Evolutionary conservation across 228 moss, liverwort and hornwort genomes (phyloP).

Genomic region (Sphagnum fallax): DNA sequence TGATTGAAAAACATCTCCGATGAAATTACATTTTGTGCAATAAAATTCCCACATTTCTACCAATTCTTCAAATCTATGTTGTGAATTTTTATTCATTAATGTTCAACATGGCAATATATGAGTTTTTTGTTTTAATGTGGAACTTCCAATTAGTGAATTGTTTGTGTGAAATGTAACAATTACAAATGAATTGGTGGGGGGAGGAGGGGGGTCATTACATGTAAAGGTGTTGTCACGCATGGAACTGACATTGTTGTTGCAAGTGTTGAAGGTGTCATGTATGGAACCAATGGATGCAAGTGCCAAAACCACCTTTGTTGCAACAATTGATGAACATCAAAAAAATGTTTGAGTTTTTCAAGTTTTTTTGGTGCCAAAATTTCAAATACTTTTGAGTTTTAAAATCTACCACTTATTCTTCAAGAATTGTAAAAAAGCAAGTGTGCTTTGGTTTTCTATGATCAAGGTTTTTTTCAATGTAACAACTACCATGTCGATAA

Average conservation of each 20-base stretch:
- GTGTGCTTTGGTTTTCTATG: not conserved
- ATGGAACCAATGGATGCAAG: not conserved
- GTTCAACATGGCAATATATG: too few species aligned
- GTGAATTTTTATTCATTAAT: too few species aligned
- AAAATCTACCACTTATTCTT: not conserved
- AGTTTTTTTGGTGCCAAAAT: not conserved
- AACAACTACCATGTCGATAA: not conserved
- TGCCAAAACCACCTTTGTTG: not conserved
- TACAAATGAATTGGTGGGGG: too few species aligned
- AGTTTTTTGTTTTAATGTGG: too few species aligned
- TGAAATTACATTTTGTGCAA: not conserved
- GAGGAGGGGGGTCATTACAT: too few species aligned
- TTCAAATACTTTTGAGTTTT: not conserved
- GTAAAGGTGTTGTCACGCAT: too few species aligned
- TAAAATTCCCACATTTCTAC: too few species aligned
- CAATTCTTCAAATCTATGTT: too few species aligned
- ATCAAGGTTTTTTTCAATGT: not conserved
- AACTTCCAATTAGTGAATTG: too few species aligned
- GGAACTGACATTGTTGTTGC: not conserved
- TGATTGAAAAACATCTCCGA: not conserved
- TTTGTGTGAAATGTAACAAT: too few species aligned
- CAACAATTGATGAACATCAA: not conserved
- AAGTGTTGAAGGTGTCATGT: not conserved
- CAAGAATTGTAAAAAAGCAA: not conserved
- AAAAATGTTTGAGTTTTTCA: not conserved